phyloP scores from a whole-genome alignment of 2,329 filamentous ascomycete genomes.

The Pyrenochaeta sp. region DNA sequence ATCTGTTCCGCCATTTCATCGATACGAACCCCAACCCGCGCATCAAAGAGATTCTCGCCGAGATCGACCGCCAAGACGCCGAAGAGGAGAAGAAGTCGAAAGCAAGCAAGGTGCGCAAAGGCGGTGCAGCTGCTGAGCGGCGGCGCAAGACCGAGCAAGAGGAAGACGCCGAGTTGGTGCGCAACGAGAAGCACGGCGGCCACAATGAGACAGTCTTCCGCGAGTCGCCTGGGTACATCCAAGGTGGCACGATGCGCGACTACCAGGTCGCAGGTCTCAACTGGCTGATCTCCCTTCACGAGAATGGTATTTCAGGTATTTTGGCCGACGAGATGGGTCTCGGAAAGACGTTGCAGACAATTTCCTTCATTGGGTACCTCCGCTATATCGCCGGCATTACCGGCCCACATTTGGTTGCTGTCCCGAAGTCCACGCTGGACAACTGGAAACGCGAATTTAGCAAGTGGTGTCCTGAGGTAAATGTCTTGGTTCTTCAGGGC shows the following conservation, averaged over 20 bases:
- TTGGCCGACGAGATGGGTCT: slow-evolving; percentile 98
- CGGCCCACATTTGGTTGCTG: slow-evolving; percentile 88
- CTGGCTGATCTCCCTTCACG: slow-evolving; percentile 96
- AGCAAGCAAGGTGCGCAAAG: slow-evolving; percentile 80
- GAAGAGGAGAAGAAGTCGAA: slow-evolving; percentile 73
- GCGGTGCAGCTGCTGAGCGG: slow-evolving; percentile 80
- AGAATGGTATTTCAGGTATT: slow-evolving; percentile 98
- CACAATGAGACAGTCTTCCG: slow-evolving; percentile 84
- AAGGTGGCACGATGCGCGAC: slow-evolving; percentile 88
- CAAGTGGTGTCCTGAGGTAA: slow-evolving; percentile 94
- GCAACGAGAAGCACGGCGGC: slow-evolving; percentile 89
- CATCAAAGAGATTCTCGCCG: slow-evolving; percentile 90
- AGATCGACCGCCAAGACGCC: slow-evolving; percentile 92
- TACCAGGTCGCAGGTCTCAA: slow-evolving; percentile 96
- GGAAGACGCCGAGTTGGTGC: slow-evolving; percentile 86
- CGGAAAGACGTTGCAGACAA: slow-evolving; percentile 97
- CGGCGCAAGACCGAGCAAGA: slow-evolving; percentile 94
- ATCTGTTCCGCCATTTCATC: slow-evolving; percentile 98
- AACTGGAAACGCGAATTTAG: slow-evolving; percentile 98
- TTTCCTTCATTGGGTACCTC: slow-evolving; percentile 93
- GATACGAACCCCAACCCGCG: slow-evolving; percentile 95
- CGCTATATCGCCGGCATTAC: slow-evolving; percentile 89
- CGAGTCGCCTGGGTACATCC: slow-evolving; percentile 89
- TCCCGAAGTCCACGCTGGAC: slow-evolving; percentile 96
- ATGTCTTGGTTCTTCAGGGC: slow-evolving; percentile 92